Percentiles rank a stretch among this genome's conserved stretches.
These are phyloP conservation scores for Lomentospora prolificans DNA, from an alignment of 2,329 filamentous ascomycete species.

Conservation along the genomic window DNA sequence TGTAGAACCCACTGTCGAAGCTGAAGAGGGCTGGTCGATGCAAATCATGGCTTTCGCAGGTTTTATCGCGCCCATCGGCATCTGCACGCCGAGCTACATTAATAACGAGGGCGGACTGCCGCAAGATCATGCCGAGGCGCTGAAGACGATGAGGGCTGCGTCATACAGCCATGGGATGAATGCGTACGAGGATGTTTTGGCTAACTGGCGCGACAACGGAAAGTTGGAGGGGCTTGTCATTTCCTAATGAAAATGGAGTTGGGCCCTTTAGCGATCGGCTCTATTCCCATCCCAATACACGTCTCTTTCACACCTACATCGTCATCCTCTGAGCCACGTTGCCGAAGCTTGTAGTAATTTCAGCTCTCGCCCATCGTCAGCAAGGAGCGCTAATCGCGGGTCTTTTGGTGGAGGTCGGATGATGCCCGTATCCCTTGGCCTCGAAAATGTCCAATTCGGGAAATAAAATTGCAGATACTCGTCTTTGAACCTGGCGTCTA, in stretches of 20 bases:
- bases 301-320: no score
- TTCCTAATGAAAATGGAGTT: not conserved
- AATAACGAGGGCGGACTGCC: slow-evolving; percentile 33
- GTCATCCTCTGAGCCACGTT: no score
- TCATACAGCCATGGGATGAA: slow-evolving; percentile 14
- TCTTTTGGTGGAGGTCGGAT: no score
- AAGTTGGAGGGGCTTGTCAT: slow-evolving; percentile 15
- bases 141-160: slow-evolving; percentile 21
- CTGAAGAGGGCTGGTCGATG: slow-evolving; percentile 36
- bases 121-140: slow-evolving; percentile 17
- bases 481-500: no score
- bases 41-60: slow-evolving; percentile 28
- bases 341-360: no score
- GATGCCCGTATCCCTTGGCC: no score
- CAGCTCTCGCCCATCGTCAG: no score
- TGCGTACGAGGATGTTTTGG: slow-evolving; percentile 18
- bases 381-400: no score
- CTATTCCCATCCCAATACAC: no score
- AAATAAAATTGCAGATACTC: no score
- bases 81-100: slow-evolving; percentile 46
- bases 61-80: slow-evolving; percentile 26
- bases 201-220: slow-evolving; percentile 21
- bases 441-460: no score
- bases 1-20: slow-evolving; percentile 34
- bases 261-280: not conserved